Percentiles rank a stretch among this genome's conserved stretches.
phyloP scores from a whole-genome alignment of 2,329 filamentous ascomycete species.

The Colletotrichum costaricense region DNA sequence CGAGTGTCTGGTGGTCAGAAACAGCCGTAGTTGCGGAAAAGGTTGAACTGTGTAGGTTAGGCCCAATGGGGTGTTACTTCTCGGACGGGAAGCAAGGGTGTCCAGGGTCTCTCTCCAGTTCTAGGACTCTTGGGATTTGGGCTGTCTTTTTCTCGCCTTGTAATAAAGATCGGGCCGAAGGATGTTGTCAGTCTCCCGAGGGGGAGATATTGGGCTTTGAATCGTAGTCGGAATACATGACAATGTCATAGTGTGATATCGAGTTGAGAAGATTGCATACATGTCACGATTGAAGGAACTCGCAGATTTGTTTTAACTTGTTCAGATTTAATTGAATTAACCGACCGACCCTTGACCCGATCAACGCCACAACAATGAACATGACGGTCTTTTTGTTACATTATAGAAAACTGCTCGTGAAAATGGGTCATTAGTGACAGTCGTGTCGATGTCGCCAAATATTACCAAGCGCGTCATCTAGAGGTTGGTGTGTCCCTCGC shows the following conservation, averaged over 20 bases:
- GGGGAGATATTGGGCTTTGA: background rate
- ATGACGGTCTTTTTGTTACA: constrained; percentile 10
- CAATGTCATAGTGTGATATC: background rate
- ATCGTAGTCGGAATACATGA: background rate
- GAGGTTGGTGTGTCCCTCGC: constrained; percentile 1
- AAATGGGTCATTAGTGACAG: constrained; percentile 22
- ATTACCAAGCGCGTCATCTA: constrained; percentile 8
- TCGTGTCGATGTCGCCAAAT: constrained; percentile 6
- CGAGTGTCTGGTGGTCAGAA: constrained; percentile 6
- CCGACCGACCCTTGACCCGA: constrained; percentile 16
- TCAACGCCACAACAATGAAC: constrained; percentile 17
- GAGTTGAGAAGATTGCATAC: background rate
- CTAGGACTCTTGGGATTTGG: background rate
- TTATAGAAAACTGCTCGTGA: constrained; percentile 17
- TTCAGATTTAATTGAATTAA: constrained; percentile 20
- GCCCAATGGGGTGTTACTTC: background rate
- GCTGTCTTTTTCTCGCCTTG: background rate
- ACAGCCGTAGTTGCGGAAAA: constrained; percentile 12
- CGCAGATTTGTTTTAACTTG: background rate
- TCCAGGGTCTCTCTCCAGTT: background rate
- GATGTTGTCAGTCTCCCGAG: background rate
- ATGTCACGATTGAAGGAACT: background rate
- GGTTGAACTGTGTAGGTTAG: background rate
- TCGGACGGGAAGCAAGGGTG: background rate
- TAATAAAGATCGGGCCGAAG: background rate